Conservation (phyloP, 1,139 yeast species). For the Kodamaea sp. region DNA sequence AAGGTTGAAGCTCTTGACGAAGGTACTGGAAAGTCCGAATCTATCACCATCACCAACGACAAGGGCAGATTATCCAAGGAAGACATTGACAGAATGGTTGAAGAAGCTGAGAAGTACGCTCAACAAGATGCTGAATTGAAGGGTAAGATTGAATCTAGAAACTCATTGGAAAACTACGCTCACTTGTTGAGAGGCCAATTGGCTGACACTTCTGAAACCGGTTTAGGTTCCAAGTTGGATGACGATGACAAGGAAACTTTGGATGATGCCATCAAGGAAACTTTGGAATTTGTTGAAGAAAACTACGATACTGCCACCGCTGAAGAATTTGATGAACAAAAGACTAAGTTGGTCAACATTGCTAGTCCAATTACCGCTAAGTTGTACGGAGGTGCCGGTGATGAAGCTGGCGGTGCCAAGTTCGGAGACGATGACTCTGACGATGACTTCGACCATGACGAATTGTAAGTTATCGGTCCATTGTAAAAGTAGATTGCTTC, state of each 20-base stretch:
- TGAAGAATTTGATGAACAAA: conserved; percentile 94
- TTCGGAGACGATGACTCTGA: conserved; percentile 60
- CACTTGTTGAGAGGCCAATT: conserved; percentile 55
- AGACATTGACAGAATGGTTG: conserved; percentile 92
- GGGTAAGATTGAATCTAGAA: conserved; percentile 70
- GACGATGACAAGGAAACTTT: conserved; percentile 93
- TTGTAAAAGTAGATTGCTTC: too few relatives aligned
- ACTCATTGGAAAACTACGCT: conserved; percentile 51
- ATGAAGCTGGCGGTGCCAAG: conserved; percentile 43
- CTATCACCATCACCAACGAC: conserved; percentile 93
- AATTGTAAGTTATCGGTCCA: conserved; percentile 44
- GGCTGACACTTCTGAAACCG: conserved; percentile 59
- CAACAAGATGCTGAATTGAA: conserved; percentile 82
- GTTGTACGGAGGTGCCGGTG: conserved; percentile 62
- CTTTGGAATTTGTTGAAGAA: conserved; percentile 86
- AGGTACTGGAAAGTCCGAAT: conserved; percentile 73
- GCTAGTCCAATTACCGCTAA: conserved; percentile 94
- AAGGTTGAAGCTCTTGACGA: conserved; percentile 49
- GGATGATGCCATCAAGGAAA: conserved; percentile 84
- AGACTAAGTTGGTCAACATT: conserved; percentile 76
- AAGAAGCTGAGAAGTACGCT: conserved; percentile 89
- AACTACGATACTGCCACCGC: conserved; percentile 83
- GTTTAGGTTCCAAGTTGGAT: conserved; percentile 73
- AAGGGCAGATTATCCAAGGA: conserved; percentile 95
- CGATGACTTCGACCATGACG: conserved; percentile 65